Evolutionary conservation across 1,139 yeast species (phyloP), one percentile per base, ranked within the genome.

Genomic region (Taphrina wiesneri): DNA sequence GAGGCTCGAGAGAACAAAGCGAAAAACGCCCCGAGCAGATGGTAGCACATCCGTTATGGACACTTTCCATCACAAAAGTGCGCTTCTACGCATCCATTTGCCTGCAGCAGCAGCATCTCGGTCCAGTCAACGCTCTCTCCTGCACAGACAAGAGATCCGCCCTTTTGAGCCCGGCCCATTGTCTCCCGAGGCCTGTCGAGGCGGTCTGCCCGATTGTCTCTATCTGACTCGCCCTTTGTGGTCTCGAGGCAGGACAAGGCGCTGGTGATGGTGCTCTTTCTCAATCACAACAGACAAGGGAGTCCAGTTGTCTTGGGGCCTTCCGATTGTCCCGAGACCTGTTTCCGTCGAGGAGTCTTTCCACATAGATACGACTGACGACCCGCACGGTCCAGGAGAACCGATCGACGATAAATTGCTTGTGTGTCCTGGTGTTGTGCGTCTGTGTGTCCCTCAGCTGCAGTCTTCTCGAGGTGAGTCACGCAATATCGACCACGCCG

Each of bases 321-420:
- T n/a, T 15, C 36, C 36, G 3, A 39, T 1, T 15, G 43, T 13
- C 43, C n/a, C 43, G 43, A 39, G 23, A 39, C 15, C n/a, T 11
- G 43, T n/a, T n/a, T 39, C 34, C 43, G 43, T 39, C 43, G 43
- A 39, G 43, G 34, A 6, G 9, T 30, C 34, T 11, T 30, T 11
- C 34, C 6, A 30, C 34, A 30, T 11, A 6, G 11, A 6, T 30
- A 2, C 17, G 43, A 15, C 43, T 39, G 43, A n/a, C 43, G 17
- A n/a, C 13, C 19, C 43, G n/a, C 2, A 39, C 43, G n/a, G 43
- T 39, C 43, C 43, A 13, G 43, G 43, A n/a, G 17, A 39, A 11
- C 17, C 43, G 43, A 39, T 39, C 43, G 15, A 21, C 49, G 49
- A 45, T 45, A 45, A 45, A 45, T 45, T 45, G 49, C 49, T 45